Evolutionary conservation across 257 asterid species (phyloP).

Genomic region (Rubia yunnanensis): DNA sequence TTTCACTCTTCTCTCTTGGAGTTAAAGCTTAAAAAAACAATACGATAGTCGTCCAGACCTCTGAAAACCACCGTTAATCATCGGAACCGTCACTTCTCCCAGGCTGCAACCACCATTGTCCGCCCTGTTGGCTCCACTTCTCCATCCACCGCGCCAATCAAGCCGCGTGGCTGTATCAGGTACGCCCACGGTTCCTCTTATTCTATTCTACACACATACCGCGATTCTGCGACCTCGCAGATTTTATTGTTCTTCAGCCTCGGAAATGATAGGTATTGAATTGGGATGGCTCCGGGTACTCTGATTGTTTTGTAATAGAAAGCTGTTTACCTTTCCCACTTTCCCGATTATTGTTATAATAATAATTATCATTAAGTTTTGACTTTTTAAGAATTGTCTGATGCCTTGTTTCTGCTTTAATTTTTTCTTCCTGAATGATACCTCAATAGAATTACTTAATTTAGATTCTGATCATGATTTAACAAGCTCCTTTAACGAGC

Average conservation of each 20-base stretch:
- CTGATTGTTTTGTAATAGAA: not conserved
- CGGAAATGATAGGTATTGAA: not conserved
- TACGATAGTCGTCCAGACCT: conserved; percentile 1
- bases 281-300: not conserved
- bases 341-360: not conserved
- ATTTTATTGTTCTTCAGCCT: not conserved
- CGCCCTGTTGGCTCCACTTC: not conserved
- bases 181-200: not conserved
- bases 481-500: too few species aligned
- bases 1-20: not conserved
- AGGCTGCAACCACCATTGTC: conserved; percentile 1
- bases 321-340: not conserved
- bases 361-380: not conserved
- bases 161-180: conserved; percentile 4
- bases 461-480: not conserved
- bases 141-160: not conserved
- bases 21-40: not conserved
- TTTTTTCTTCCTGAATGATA: not conserved
- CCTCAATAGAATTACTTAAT: not conserved
- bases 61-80: conserved; percentile 4
- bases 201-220: not conserved
- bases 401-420: not conserved
- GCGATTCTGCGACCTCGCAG: not conserved
- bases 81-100: conserved; percentile 9
- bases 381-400: not conserved